Percentiles rank a stretch among this genome's conserved stretches.
Evolutionary conservation across 176 grass and related monocot species (phyloP).

Genomic region (Chloris gayana): DNA sequence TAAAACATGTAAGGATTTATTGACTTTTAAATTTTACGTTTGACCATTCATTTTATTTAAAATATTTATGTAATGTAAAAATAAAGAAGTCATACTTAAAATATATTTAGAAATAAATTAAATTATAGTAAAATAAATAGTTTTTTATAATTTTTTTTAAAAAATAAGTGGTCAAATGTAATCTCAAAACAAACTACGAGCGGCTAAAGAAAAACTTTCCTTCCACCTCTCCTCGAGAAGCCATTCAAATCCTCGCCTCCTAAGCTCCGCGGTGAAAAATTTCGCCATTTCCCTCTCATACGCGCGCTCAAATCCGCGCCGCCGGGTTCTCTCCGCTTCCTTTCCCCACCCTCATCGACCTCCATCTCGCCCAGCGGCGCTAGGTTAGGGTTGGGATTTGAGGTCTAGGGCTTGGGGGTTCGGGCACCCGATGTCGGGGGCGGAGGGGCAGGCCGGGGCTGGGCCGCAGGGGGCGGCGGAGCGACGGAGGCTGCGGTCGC

Average conservation of each 20-base stretch:
- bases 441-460: slow-evolving; percentile 5
- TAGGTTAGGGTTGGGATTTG: slow-evolving; percentile 12
- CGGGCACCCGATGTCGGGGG: slow-evolving; percentile 20
- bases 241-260: background rate
- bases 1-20: no score
- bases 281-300: background rate
- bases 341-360: background rate
- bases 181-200: background rate
- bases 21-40: no score
- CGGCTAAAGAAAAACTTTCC: background rate
- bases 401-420: background rate
- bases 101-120: no score
- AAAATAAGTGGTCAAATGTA: no score
- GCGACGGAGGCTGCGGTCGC: slow-evolving; percentile 74
- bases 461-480: slow-evolving; percentile 42
- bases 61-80: no score
- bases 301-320: background rate
- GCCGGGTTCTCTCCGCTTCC: background rate
- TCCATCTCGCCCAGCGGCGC: background rate
- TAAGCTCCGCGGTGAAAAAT: background rate
- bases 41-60: no score
- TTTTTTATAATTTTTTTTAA: no score
- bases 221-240: background rate
- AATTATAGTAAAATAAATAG: no score
- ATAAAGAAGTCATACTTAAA: no score